Evolutionary conservation across 2,329 filamentous ascomycete species (phyloP).

Genomic region (Exophiala bonariae): DNA sequence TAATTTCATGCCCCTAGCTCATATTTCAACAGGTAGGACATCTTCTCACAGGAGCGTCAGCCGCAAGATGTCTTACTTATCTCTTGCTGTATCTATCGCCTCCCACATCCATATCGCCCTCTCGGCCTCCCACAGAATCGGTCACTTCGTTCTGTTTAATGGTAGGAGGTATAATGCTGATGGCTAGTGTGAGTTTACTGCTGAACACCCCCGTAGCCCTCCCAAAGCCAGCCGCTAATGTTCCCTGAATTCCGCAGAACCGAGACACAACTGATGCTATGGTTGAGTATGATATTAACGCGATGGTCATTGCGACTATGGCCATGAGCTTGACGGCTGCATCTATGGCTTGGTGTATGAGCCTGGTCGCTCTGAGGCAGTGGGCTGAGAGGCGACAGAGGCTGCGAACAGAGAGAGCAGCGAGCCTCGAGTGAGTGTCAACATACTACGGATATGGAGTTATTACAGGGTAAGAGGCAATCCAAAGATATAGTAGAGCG

Average conservation of each 20-base stretch:
- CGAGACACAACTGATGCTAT: conserved; percentile 69
- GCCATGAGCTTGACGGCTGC: conserved; percentile 73
- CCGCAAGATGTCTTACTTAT: conserved; percentile 72
- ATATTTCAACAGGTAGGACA: conserved; percentile 3
- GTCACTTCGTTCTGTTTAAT: conserved; percentile 75
- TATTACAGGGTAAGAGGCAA: too few species aligned
- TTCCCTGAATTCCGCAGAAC: conserved; percentile 46
- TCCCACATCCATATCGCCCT: conserved; percentile 71
- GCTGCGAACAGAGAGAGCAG: not conserved
- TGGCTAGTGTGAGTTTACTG: conserved; percentile 57
- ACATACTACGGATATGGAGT: not conserved
- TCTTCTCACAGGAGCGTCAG: conserved; percentile 69
- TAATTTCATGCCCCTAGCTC: not conserved
- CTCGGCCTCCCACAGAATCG: conserved; percentile 76
- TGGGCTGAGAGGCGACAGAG: conserved; percentile 6
- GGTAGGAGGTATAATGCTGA: conserved; percentile 75
- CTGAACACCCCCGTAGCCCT: not conserved
- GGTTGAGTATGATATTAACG: conserved; percentile 68
- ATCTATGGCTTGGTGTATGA: conserved; percentile 73
- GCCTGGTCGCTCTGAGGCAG: not conserved
- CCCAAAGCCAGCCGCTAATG: not conserved
- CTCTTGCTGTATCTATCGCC: conserved; percentile 70
- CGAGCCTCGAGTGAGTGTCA: not conserved
- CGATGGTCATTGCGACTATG: conserved; percentile 81
- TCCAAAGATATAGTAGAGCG: too few species aligned